Conservation (phyloP, 75 land plant genomes). For the Selaginella tamariscina region DNA sequence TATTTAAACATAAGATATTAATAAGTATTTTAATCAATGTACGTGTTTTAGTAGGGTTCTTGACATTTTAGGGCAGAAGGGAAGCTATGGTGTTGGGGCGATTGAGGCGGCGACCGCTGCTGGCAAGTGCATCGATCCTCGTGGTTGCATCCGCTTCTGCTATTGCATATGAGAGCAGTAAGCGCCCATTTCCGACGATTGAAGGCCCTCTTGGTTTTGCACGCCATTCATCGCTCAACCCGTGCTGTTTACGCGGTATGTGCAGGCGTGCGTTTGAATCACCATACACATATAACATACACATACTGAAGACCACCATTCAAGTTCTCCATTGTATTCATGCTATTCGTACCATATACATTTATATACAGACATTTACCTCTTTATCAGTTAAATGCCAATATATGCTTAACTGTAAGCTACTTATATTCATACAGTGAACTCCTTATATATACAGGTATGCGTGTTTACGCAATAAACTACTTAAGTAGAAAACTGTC, state of each 20-base stretch:
- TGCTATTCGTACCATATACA: neutral
- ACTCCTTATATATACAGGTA: no score
- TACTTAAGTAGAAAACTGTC: neutral
- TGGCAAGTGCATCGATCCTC: neutral
- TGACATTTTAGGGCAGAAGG: neutral
- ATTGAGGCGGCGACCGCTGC: neutral
- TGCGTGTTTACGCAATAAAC: no score
- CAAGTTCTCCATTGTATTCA: neutral
- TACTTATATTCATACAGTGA: no score
- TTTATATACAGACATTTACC: neutral
- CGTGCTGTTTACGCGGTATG: slow-evolving; percentile 38
- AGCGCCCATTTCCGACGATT: neutral
- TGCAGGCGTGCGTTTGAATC: neutral
- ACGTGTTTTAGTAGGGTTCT: no score
- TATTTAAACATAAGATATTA: no score
- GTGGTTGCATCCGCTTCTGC: neutral
- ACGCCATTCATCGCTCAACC: slow-evolving; percentile 33
- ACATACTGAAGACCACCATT: neutral
- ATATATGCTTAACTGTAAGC: no score
- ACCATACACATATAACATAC: neutral
- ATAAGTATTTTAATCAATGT: no score
- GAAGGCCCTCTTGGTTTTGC: no score
- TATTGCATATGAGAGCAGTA: neutral
- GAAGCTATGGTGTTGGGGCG: neutral
- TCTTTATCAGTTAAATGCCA: no score